These are phyloP conservation scores for Talaromyces wortmannii DNA, from an alignment of 495 filamentous ascomycete genomes.

Conservation along the genomic window DNA sequence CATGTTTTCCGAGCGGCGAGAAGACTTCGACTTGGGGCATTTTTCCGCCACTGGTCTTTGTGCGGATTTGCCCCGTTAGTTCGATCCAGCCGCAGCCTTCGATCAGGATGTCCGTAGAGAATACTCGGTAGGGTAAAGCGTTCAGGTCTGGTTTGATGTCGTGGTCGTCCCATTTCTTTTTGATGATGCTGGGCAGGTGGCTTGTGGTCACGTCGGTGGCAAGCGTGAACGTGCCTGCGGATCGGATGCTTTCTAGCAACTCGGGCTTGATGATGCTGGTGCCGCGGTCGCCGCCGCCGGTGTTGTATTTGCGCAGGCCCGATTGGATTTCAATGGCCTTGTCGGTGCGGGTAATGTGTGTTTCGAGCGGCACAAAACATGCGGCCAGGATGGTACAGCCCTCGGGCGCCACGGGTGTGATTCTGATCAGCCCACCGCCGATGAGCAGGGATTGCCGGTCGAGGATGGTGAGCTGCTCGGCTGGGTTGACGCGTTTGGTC, in stretches of 20 bases:
- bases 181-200: conserved; percentile 29
- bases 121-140: conserved; percentile 66
- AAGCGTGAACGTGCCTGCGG: conserved; percentile 69
- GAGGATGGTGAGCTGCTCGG: conserved; percentile 60
- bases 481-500: conserved; percentile 57
- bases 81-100: conserved; percentile 94
- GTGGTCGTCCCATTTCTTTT: conserved; percentile 26
- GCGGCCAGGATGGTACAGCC: conserved; percentile 58
- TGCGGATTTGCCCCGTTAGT: conserved; percentile 71
- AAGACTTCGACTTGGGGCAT: conserved; percentile 79
- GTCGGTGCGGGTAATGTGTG: conserved; percentile 68
- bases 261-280: conserved; percentile 4
- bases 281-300: conserved; percentile 4
- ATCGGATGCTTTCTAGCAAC: conserved; percentile 25
- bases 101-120: conserved; percentile 77
- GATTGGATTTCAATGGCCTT: conserved; percentile 68
- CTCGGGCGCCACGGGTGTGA: conserved; percentile 65
- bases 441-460: conserved; percentile 78
- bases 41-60: conserved; percentile 18
- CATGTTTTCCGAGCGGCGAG: conserved; percentile 71
- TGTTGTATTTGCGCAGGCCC: conserved; percentile 39
- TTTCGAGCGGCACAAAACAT: conserved; percentile 66
- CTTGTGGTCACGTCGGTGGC: conserved; percentile 72
- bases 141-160: conserved; percentile 14
- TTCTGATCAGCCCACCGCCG: conserved; percentile 76